These are phyloP conservation scores for Pulveroboletus sp. DNA, from an alignment of 768 basidiomycete species.

Conservation along the genomic window DNA sequence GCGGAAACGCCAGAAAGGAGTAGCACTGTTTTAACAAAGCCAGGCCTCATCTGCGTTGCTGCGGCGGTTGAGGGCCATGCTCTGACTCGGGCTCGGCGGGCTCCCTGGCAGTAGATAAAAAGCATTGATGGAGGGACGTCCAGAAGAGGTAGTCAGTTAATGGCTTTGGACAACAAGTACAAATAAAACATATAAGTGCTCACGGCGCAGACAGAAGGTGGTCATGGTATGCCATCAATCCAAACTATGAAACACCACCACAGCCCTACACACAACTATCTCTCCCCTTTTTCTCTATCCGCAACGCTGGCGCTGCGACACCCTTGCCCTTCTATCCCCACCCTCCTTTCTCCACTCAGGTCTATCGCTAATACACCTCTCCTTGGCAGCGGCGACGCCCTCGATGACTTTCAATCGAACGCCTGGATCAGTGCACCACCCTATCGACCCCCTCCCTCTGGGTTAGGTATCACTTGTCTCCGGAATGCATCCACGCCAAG, in stretches of 20 bases:
- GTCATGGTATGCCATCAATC: neutral
- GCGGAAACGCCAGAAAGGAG: constrained; percentile 36
- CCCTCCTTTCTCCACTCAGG: constrained; percentile 27
- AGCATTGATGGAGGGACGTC: constrained; percentile 9
- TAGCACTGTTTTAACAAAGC: constrained; percentile 15
- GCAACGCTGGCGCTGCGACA: constrained; percentile 32
- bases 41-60: neutral
- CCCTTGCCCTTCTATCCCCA: constrained; percentile 13
- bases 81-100: neutral
- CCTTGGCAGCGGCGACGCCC: neutral
- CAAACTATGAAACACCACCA: constrained; percentile 25
- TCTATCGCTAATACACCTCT: constrained; percentile 8
- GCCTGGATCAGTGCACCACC: constrained; percentile 15
- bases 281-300: constrained; percentile 4
- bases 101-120: neutral
- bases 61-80: neutral
- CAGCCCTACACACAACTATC: constrained; percentile 21
- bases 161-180: constrained; percentile 20
- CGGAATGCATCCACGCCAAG: neutral
- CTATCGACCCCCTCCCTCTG: constrained; percentile 19
- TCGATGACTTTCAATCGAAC: constrained; percentile 30
- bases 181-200: constrained; percentile 13
- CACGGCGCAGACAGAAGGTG: too few relatives aligned
- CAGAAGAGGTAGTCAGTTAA: too few relatives aligned
- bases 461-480: constrained; percentile 23